Base-by-base conservation (phyloP, 352 stramenopile species). In the Peronospora farinosa region DNA sequence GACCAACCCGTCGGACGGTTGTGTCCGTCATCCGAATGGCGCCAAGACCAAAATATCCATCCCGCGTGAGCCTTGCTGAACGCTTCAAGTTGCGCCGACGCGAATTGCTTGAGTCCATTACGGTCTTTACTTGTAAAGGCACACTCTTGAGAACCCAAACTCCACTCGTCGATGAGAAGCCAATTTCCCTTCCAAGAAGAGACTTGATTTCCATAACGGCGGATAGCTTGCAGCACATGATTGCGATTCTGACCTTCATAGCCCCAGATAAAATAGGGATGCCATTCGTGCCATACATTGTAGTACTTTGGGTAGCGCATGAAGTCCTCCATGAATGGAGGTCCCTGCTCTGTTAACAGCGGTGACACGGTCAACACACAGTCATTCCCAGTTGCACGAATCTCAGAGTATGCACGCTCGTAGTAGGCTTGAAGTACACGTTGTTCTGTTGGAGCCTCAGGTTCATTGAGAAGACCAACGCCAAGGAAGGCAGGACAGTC, bases 41-140 rank as follows among this genome's bases (percentile, higher is more conserved):
- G 72, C 83, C 83, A 94, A 30, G 66, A 86, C 83, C 83, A 94
- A 65, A 94, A 94, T 21, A 83, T 79, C 80, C 79, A 94, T n/a
- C 82, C 82, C 2, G 74, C 69, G 42, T 89, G 76, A 13, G 81
- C 81, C 5, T 72, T 54, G 23, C 54, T 56, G 35, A 90, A 86
- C 0, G 69, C 70, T 17, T 76, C 47, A 5, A 89, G 62, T 52
- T 88, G 78, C 0, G 74, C 72, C 15, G 67, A 52, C 0, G 73
- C 83, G 19, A 90, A 84, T 16, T 66, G 57, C 44, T 72, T 54
- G 40, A 88, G 48, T 28, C 65, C 47, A 13, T 57, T 7, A 32
- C 63, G 66, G 51, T 90, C 69, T 7, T 78, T 63, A 30, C 54
- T 44, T 1, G 68, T 63, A 44, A 92, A 91, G 3, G 77, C 78